Percentiles rank a stretch among this genome's conserved stretches.
Conservation (phyloP, 345 rosid genomes). For the Eucalyptus marginata region DNA sequence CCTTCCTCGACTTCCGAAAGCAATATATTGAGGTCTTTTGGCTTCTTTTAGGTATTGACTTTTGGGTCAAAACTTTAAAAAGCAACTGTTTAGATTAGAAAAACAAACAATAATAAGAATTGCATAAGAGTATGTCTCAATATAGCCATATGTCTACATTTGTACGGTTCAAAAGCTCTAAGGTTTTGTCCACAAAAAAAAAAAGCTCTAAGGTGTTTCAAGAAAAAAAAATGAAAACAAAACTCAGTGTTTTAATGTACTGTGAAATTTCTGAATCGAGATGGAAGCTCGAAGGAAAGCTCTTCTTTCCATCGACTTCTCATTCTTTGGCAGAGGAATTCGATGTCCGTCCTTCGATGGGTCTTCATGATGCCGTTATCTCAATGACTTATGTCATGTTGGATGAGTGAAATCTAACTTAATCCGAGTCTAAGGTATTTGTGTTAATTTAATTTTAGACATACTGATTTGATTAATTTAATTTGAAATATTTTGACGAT, state of each 20-base stretch:
- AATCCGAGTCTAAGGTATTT: neutral
- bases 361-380: neutral
- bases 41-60: neutral
- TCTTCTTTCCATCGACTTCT: neutral
- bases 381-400: neutral
- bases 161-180: neutral
- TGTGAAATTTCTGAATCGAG: neutral
- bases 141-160: neutral
- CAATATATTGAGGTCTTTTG: neutral
- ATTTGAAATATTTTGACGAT: accelerated
- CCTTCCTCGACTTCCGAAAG: neutral
- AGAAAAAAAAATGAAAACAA: neutral
- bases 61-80: neutral
- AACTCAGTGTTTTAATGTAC: neutral
- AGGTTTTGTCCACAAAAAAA: no score
- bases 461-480: no score
- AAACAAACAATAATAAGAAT: neutral
- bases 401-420: neutral
- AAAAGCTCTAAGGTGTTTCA: neutral
- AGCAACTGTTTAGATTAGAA: neutral
- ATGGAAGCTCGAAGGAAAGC: neutral
- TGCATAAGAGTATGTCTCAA: neutral
- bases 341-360: neutral
- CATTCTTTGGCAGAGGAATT: neutral
- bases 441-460: no score